Base-by-base conservation (phyloP, 371 early-diverging fungal genomes). In the Dinochytrium kinnereticum region DNA sequence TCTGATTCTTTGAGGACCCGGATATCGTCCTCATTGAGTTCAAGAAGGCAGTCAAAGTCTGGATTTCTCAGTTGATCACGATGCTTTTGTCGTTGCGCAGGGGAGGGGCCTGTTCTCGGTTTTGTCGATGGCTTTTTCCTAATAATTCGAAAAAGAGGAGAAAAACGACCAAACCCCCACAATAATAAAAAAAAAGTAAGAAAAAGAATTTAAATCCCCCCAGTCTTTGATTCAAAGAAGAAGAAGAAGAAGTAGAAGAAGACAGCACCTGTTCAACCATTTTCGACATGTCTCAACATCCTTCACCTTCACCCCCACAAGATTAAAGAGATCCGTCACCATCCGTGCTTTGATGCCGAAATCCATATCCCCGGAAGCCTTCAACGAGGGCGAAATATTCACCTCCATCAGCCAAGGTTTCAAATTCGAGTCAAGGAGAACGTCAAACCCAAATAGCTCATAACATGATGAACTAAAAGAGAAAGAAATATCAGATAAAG, bases 331-430 rank as follows among this genome's bases (percentile, higher is more conserved):
- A 69, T 84, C 85, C 2, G 72, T 64, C 13, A 76, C 76, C 55
- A 84, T 34, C 33, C 59, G 34, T 44, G 76, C 61, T 68, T 84
- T 84, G 49, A 84, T 49, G 15, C 39, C 72, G 17, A 44, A 65
- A 51, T 84, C 84, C 79, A 81, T 51, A 15, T 78, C 77, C 33
- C 80, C 74, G 0, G 78, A 76, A 10, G 80, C 78, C 68, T 84
- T 84, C 59, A 84, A 64, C 3, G 78, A 73, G 7, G 84, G 84
- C 5, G 80, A 80, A 5, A 82, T 79, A 71, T 84, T 84, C 34
- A 82, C 81, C 70, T 85, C 85, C 81, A 85, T 80, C 31, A 85
- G 50, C 85, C 85, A 85, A n/a, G 83, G 82, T 65, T 80, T 81
- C 34, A 85, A 70, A 2, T 71, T 31, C 24, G 61, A 24, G 65